Conservation (phyloP, 495 filamentous ascomycete genomes). For the Penicillium samsonianum region DNA sequence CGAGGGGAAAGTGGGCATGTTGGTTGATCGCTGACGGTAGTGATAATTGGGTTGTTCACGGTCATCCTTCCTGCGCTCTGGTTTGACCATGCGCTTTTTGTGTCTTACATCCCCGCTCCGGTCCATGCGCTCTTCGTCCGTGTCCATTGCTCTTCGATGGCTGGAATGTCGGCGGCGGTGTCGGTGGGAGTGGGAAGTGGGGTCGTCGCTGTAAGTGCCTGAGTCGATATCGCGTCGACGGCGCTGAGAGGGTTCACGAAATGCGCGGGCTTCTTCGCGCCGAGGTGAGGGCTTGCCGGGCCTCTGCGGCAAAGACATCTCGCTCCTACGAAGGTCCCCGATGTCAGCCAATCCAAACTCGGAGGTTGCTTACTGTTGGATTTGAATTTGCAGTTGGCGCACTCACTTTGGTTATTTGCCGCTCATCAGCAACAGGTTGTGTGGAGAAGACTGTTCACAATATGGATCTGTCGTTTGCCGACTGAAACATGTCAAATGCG, state of each 20-base stretch:
- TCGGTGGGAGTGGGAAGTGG: constrained; percentile 36
- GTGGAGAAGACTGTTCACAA: neutral
- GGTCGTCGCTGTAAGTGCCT: constrained; percentile 52
- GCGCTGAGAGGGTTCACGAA: constrained; percentile 70
- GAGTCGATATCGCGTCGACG: constrained; percentile 69
- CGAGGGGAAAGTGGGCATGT: constrained; percentile 85
- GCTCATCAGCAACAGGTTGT: constrained; percentile 1
- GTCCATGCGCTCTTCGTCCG: constrained; percentile 43
- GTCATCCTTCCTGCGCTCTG: constrained; percentile 81
- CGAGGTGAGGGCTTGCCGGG: constrained; percentile 59
- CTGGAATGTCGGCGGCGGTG: constrained; percentile 41
- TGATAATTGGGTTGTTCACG: constrained; percentile 89
- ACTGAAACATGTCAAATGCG: constrained; percentile 21
- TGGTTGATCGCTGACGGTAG: constrained; percentile 76
- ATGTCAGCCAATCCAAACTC: neutral
- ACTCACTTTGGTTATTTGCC: constrained; percentile 4
- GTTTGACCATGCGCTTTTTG: constrained; percentile 83
- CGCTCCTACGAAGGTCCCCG: constrained; percentile 1
- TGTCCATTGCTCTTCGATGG: constrained; percentile 34
- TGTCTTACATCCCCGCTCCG: constrained; percentile 46
- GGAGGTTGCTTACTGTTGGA: neutral
- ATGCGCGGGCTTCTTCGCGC: constrained; percentile 58
- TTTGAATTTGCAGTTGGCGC: neutral
- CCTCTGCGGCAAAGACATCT: constrained; percentile 69
- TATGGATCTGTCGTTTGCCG: constrained; percentile 2